Conservation (phyloP, 495 filamentous ascomycete species). For the Parathielavia hyrcaniae region DNA sequence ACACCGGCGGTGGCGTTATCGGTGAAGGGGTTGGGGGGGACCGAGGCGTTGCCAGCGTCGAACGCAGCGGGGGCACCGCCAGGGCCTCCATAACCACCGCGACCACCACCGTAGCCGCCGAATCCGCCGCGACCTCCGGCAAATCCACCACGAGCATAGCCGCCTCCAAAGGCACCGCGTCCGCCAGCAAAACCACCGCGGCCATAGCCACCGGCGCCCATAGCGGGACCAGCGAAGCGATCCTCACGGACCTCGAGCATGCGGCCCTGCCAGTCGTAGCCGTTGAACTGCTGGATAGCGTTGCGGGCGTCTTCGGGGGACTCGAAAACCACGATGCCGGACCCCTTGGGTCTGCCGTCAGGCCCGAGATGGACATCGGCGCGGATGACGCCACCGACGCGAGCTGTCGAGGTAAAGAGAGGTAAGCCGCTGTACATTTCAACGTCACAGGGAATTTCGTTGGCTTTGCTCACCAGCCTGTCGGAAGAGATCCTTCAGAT, state of each 20-base stretch:
- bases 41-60: constrained; percentile 42
- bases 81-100: constrained; percentile 44
- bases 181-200: constrained; percentile 53
- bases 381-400: constrained; percentile 79
- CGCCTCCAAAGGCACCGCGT: constrained; percentile 53
- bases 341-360: constrained; percentile 90
- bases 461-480: constrained; percentile 73
- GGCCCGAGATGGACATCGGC: constrained; percentile 92
- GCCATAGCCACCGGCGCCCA: constrained; percentile 51
- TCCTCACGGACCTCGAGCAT: constrained; percentile 92
- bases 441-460: no score
- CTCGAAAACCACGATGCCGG: constrained; percentile 95
- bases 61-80: constrained; percentile 34
- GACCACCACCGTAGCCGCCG: constrained; percentile 40
- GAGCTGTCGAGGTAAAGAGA: constrained; percentile 32
- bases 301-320: constrained; percentile 88
- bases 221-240: constrained; percentile 70
- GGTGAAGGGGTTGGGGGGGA: constrained; percentile 90
- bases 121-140: constrained; percentile 32
- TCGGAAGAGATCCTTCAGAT: constrained; percentile 97
- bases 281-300: constrained; percentile 94
- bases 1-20: constrained; percentile 85
- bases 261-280: constrained; percentile 97
- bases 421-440: constrained; percentile 4
- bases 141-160: constrained; percentile 41